A percentile compares a stretch with the other conserved stretches of the same genome.
Evolutionary conservation across 108 stramenopile genomes (phyloP).

Genomic region (Bacterosira constricta): DNA sequence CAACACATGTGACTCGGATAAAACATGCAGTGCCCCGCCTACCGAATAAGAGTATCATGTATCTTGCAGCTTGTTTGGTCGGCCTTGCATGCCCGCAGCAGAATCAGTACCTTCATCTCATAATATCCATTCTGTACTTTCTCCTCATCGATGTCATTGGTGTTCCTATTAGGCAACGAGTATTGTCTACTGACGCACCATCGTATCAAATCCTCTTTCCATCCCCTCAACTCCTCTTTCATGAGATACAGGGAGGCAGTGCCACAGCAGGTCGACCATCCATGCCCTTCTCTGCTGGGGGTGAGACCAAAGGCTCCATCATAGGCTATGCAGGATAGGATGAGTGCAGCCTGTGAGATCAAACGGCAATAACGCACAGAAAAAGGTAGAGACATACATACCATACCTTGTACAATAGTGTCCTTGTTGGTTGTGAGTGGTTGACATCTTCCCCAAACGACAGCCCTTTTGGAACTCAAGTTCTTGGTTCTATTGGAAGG

Average conservation of each 20-base stretch:
- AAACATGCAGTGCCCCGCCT: conserved; percentile 75
- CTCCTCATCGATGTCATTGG: not conserved
- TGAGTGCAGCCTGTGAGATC: too few species aligned
- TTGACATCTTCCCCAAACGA: too few species aligned
- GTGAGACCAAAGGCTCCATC: conserved; percentile 70
- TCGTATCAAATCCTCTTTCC: conserved; percentile 58
- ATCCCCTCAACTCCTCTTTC: conserved; percentile 44
- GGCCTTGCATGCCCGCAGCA: conserved; percentile 74
- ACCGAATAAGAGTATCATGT: conserved; percentile 93
- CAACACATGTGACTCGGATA: conserved; percentile 51
- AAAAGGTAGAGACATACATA: too few species aligned
- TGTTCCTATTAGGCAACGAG: conserved; percentile 10
- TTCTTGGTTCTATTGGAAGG: too few species aligned
- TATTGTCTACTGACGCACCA: conserved; percentile 76
- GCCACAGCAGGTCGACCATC: conserved; percentile 85
- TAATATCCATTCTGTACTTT: conserved; percentile 16
- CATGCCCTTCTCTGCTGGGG: conserved; percentile 78
- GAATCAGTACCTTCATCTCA: conserved; percentile 4
- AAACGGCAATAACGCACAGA: too few species aligned
- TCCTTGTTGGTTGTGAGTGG: too few species aligned
- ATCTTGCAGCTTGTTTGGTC: conserved; percentile 85
- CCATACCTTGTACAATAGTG: too few species aligned
- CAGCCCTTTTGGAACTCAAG: too few species aligned
- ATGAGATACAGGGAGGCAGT: conserved; percentile 70
- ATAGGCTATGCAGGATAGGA: conserved; percentile 58